A percentile compares a stretch with the other conserved stretches of the same genome.
Conservation (phyloP, 2,329 filamentous ascomycete genomes). For the Oidium heveae region DNA sequence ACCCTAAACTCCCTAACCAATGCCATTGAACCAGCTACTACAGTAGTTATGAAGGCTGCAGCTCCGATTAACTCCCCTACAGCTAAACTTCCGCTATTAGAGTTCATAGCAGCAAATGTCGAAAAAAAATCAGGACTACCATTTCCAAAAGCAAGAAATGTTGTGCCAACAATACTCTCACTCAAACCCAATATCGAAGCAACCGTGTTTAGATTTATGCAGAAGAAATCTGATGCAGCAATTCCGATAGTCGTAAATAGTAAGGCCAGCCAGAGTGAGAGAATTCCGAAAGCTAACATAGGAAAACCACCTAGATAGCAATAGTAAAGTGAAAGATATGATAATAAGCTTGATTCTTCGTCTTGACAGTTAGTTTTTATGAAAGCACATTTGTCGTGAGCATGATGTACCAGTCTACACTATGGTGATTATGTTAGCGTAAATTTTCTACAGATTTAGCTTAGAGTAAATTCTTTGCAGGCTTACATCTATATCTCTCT, state of each 20-base stretch:
- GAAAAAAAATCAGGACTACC: conserved; percentile 96
- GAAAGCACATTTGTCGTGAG: conserved; percentile 65
- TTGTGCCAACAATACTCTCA: conserved; percentile 88
- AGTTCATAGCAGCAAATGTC: conserved; percentile 93
- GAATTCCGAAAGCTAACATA: conserved; percentile 51
- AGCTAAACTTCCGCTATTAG: conserved; percentile 88
- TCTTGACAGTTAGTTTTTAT: conserved; percentile 60
- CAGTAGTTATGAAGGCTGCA: conserved; percentile 84
- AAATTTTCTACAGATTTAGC: too few relatives aligned
- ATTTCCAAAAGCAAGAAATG: conserved; percentile 90
- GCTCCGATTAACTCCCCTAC: conserved; percentile 88
- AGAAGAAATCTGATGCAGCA: conserved; percentile 95
- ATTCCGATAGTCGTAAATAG: conserved; percentile 95
- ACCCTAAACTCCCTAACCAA: conserved; percentile 88
- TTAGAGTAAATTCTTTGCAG: not conserved
- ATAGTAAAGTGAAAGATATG: conserved; percentile 80
- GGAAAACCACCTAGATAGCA: conserved; percentile 45
- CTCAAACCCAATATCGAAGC: conserved; percentile 73
- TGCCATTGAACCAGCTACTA: conserved; percentile 93
- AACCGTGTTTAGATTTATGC: conserved; percentile 85
- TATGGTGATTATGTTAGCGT: conserved; percentile 14
- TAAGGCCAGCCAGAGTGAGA: conserved; percentile 63
- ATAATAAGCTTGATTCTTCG: conserved; percentile 71
- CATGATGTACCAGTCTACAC: conserved; percentile 59
- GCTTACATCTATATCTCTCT: conserved; percentile 13